Conservation (phyloP, 1,284 basidiomycete genomes). For the Trametes polyzona region DNA sequence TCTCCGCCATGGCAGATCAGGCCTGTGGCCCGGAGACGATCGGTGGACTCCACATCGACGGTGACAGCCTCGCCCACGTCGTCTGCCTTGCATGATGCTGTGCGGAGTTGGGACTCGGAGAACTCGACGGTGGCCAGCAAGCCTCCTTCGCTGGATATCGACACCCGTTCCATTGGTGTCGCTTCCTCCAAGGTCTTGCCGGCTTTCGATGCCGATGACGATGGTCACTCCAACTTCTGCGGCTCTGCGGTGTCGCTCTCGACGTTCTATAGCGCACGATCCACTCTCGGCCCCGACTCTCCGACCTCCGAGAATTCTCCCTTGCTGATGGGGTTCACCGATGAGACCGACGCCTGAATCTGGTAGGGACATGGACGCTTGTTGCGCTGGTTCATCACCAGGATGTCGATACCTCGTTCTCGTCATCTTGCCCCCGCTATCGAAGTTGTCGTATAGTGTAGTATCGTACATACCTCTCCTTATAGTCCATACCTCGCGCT, state of each 20-base stretch:
- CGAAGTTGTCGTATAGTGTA: neutral
- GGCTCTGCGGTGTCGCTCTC: conserved; percentile 5
- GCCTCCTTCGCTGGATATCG: neutral
- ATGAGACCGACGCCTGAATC: neutral
- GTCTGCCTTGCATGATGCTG: conserved; percentile 17
- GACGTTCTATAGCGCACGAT: conserved; percentile 9
- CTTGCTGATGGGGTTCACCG: neutral
- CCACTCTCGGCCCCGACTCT: neutral
- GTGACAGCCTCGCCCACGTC: conserved; percentile 20
- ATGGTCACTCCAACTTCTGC: conserved; percentile 2
- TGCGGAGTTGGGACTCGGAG: neutral
- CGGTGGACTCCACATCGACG: conserved; percentile 23
- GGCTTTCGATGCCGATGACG: neutral
- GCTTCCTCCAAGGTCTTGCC: neutral
- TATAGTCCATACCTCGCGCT: conserved; percentile 4
- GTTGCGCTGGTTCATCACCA: neutral
- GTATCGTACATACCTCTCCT: neutral
- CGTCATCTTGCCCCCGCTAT: neutral
- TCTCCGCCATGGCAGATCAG: conserved; percentile 4
- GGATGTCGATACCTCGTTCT: neutral
- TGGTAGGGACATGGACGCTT: neutral
- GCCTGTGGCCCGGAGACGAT: conserved; percentile 9
- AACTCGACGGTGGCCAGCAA: neutral
- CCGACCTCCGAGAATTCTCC: neutral
- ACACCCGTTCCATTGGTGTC: neutral